Base-by-base conservation (phyloP, 2,329 filamentous ascomycete species). In the Penicillium griseofulvum region DNA sequence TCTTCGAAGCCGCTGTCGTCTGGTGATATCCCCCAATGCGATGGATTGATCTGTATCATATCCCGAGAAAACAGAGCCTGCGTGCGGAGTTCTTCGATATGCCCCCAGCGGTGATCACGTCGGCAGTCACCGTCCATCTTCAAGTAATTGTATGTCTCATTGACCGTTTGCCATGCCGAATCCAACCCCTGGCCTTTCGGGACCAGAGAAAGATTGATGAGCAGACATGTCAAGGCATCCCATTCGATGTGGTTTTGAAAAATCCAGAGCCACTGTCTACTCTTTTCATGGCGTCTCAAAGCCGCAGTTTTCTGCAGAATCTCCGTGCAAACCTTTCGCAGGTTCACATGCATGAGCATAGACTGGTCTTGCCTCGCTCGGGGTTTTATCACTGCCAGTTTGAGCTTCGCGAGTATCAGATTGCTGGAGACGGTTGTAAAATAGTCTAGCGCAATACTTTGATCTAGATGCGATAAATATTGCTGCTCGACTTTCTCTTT, bases 171-270 rank as follows among this genome's bases (percentile, higher is more conserved):
- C 61, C 61, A 66, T 3, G 39, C 52, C 4, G 17, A 33, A 8
- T 47, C 26, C 1, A 37, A 36, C 11, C 5, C 19, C 2, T 46
- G 45, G 4, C 43, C 42, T 5, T 19, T 26, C 3, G 49, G 56
- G 0, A n/a, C 34, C 2, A 57, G 22, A n/a, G 60, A 60, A 5
- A 63, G 31, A 17, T 54, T 31, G 4, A 53, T 44, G 2, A 62
- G 49, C 9, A 66, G 37, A 44, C 57, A 58, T 3, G 41, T 42
- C 17, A 65, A 39, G 3, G 57, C 56, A 33, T 64, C 64, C 61
- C 63, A 64, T 28, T 66, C 61, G 5, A 63, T 22, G 33, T 65
- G 56, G 1, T 44, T 61, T 45, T 63, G 61, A n/a, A 64, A 59
- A 12, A 55, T 43, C 64, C 64, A 66, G 3, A 62, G 37, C 63